These are phyloP conservation scores for Pythium phragmitis DNA, from an alignment of 352 stramenopile species.

Conservation along the genomic window DNA sequence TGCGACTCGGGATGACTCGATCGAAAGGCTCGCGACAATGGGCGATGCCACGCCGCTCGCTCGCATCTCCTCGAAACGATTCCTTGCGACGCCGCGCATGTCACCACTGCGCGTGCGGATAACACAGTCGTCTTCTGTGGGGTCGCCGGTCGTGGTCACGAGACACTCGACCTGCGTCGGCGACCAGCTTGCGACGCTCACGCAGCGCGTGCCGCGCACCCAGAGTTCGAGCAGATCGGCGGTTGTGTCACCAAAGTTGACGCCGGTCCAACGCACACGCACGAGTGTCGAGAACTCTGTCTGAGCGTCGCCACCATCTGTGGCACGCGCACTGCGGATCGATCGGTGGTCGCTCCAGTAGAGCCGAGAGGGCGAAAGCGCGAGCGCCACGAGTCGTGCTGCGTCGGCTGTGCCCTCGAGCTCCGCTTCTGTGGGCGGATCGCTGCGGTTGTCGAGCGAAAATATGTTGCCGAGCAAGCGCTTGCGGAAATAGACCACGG, in stretches of 20 bases:
- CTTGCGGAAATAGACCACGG: conserved; percentile 67
- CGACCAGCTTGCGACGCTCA: conserved; percentile 44
- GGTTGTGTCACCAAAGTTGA: conserved; percentile 43
- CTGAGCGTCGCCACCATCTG: conserved; percentile 20
- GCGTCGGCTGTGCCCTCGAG: conserved; percentile 24
- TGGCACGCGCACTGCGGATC: conserved; percentile 31
- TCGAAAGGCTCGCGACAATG: conserved; percentile 50
- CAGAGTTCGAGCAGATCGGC: conserved; percentile 37
- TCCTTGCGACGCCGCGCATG: conserved; percentile 45
- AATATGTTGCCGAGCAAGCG: conserved; percentile 54
- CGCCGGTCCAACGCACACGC: conserved; percentile 47
- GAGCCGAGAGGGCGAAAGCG: conserved; percentile 20
- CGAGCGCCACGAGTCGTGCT: conserved; percentile 22
- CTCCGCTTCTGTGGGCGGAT: conserved; percentile 10
- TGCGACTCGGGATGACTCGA: conserved; percentile 33
- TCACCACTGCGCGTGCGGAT: conserved; percentile 47
- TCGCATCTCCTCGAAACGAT: conserved; percentile 51
- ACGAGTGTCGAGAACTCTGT: conserved; percentile 38
- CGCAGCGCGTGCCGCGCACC: conserved; percentile 41
- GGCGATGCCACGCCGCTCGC: conserved; percentile 43
- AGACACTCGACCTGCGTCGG: conserved; percentile 54
- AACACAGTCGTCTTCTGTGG: conserved; percentile 37
- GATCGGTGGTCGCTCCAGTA: conserved; percentile 62
- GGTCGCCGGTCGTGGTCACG: conserved; percentile 35
- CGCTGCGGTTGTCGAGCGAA: conserved; percentile 38